A percentile compares a stretch with the other conserved stretches of the same genome.
Conservation (phyloP, 805 yeast species). For the Maudiozyma serrabonitensis region DNA sequence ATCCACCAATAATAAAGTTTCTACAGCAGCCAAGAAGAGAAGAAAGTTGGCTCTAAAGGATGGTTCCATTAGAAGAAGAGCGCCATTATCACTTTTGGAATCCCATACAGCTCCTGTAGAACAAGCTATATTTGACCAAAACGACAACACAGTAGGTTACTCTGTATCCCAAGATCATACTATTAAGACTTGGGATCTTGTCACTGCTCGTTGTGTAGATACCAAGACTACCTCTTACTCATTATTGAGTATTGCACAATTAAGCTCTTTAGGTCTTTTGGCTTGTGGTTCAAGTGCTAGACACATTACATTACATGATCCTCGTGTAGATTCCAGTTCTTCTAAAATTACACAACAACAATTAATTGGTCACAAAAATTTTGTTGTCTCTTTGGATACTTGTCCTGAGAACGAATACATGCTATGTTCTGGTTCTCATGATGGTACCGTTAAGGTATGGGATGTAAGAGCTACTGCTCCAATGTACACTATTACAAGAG, state of each 20-base stretch:
- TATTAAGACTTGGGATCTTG: slow-evolving; percentile 91
- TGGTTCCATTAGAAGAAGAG: slow-evolving; percentile 65
- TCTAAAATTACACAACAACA: slow-evolving; percentile 58
- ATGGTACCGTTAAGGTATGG: slow-evolving; percentile 93
- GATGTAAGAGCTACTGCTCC: slow-evolving; percentile 81
- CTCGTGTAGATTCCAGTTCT: slow-evolving; percentile 49
- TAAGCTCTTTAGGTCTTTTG: slow-evolving; percentile 58
- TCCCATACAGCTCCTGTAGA: slow-evolving; percentile 85
- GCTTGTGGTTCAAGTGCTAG: slow-evolving; percentile 98
- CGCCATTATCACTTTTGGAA: slow-evolving; percentile 69
- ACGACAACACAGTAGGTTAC: slow-evolving; percentile 75
- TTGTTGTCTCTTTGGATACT: slow-evolving; percentile 70
- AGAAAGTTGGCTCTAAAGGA: slow-evolving; percentile 72
- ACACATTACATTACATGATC: slow-evolving; percentile 89
- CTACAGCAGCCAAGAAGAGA: slow-evolving; percentile 82
- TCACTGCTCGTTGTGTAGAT: slow-evolving; percentile 76
- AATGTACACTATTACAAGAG: slow-evolving; percentile 74
- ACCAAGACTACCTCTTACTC: slow-evolving; percentile 83
- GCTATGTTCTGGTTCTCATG: slow-evolving; percentile 90
- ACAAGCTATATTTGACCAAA: slow-evolving; percentile 62
- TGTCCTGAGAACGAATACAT: slow-evolving; percentile 72
- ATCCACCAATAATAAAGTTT: slow-evolving; percentile 33
- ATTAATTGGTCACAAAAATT: slow-evolving; percentile 81
- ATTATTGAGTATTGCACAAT: slow-evolving; percentile 60
- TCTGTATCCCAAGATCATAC: slow-evolving; percentile 95